Base-by-base conservation (phyloP, 768 basidiomycete species). In the Royoungia palumana region DNA sequence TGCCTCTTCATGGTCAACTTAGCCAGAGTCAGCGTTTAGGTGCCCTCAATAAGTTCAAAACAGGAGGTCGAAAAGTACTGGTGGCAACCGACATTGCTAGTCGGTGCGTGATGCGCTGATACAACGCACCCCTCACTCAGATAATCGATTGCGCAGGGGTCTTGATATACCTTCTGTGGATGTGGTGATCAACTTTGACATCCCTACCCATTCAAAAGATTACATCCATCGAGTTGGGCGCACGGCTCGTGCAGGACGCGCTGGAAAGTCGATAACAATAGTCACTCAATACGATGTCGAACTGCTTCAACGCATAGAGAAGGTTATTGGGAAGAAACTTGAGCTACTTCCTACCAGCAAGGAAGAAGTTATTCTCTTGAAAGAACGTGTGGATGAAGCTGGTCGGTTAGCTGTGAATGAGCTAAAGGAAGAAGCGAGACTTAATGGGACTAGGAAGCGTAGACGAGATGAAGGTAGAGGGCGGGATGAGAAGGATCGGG, bases 271-370 rank as follows among this genome's bases (percentile, higher is more conserved):
- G 1, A 89, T 99, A 60, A 96, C 94, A n/a, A 80, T 99, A 35
- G 94, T 97, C 20, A 92, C 95, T 6, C 96, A 99, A 70, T 99
- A 98, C 68, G 96, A 99, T 57, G 93, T 99, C 46, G 96, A 98
- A 70, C 78, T 97, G 38, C 70, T 97, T 5, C 93, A 96, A 68
- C 85, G 96, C 9, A 97, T 98, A 62, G 96, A 99, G 67, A 76
- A 81, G 19, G 93, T 95, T 7, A 83, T 88, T 19, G 94, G 82
- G 35, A 95, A 95, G 72, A 89, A 93, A 68, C 87, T 99, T 83
- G 86, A 85, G 44, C 71, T 87, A 32, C 98, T 88, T 76, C 84
- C 85, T 10, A 85, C 85, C 1, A 91, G 93, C 61, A 81, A 87
- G 50, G 89, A 95, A 62, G 94, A 96, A 54, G 82, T 97, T 19